Evolutionary conservation across 1,284 basidiomycete genomes (phyloP).

Genomic region (Ustilago nuda): DNA sequence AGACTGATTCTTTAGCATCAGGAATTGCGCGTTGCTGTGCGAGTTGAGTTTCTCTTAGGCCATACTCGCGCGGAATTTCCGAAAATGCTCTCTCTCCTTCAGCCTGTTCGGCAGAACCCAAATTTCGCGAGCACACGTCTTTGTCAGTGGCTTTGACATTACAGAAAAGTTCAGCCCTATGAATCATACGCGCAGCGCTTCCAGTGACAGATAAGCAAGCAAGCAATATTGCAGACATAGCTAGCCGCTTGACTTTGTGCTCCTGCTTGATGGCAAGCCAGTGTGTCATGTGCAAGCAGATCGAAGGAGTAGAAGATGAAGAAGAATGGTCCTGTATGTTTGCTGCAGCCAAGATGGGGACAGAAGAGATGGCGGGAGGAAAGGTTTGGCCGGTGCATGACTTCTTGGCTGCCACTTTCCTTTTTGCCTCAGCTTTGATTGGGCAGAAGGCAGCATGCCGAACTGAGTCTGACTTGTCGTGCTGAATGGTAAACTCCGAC

Average conservation of each 20-base stretch:
- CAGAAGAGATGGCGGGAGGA: background rate
- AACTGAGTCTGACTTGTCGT: slow-evolving; percentile 4
- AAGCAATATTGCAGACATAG: no score
- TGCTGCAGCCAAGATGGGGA: background rate
- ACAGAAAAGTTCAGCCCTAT: background rate
- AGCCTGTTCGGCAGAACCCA: background rate
- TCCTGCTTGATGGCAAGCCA: background rate
- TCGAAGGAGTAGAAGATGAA: background rate
- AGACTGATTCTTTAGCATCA: background rate
- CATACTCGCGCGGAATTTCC: slow-evolving; percentile 13
- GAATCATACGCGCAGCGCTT: background rate
- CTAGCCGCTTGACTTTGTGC: no score
- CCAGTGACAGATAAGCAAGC: background rate
- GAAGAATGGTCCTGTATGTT: background rate
- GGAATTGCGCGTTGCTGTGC: background rate
- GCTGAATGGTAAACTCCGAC: slow-evolving; percentile 1
- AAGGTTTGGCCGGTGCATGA: background rate
- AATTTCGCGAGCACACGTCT: slow-evolving; percentile 3
- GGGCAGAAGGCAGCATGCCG: slow-evolving; percentile 7
- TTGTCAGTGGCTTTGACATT: slow-evolving; percentile 9
- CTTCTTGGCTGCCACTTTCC: background rate
- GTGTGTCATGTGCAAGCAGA: background rate
- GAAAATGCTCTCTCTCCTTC: background rate
- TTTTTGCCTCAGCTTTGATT: slow-evolving; percentile 1
- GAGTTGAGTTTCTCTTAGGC: background rate